These are phyloP conservation scores for Spatholobus suberectus DNA, from an alignment of 306 rosid species.

Conservation along the genomic window DNA sequence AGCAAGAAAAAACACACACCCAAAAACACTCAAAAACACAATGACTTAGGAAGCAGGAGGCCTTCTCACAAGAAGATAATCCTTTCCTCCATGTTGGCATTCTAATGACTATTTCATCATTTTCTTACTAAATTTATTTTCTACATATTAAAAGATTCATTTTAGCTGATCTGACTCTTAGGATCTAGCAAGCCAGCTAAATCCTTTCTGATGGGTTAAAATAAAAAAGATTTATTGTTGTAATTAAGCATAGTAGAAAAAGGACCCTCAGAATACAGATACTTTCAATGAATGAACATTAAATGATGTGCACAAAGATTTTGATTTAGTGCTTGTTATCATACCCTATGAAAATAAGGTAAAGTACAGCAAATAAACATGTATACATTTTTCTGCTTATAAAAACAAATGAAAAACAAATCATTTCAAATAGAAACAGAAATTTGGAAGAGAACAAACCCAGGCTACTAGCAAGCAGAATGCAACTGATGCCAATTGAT, in stretches of 20 bases:
- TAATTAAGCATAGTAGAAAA: constrained; percentile 10
- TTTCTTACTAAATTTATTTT: not conserved
- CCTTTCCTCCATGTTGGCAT: not conserved
- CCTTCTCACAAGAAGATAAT: constrained; percentile 17
- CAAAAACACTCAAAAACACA: not conserved
- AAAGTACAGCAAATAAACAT: constrained; percentile 5
- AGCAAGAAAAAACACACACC: not conserved
- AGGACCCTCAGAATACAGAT: not conserved
- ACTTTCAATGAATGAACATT: constrained; percentile 9
- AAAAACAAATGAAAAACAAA: constrained; percentile 16
- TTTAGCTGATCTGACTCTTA: constrained; percentile 11
- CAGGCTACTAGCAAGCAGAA: constrained; percentile 97
- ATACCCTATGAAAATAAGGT: constrained; percentile 23
- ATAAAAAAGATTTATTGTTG: not conserved
- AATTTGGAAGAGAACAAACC: constrained; percentile 63
- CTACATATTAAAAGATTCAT: constrained; percentile 1
- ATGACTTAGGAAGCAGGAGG: not conserved
- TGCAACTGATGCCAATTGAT: constrained; percentile 94
- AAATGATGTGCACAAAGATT: constrained; percentile 5
- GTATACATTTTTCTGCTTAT: not conserved
- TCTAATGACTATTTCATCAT: constrained; percentile 10
- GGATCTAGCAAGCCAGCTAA: not conserved
- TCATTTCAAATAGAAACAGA: constrained; percentile 34
- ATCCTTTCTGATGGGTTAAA: constrained; percentile 4
- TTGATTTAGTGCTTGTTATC: constrained; percentile 3